A percentile compares a stretch with the other conserved stretches of the same genome.
These are phyloP conservation scores for Solanum peruvianum DNA, from an alignment of 257 asterid genomes.

Conservation along the genomic window DNA sequence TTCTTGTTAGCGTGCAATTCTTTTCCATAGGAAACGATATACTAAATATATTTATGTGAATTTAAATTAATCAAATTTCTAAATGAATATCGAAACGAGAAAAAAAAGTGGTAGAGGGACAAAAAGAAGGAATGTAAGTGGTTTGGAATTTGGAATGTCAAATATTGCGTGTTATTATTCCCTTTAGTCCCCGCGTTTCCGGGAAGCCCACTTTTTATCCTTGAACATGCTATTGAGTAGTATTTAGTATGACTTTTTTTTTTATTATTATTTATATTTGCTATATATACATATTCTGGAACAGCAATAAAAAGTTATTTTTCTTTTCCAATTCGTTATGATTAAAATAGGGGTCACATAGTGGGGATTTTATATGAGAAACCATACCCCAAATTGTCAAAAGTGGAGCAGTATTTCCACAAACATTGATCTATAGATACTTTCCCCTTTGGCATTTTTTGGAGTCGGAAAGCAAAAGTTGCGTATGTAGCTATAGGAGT, in stretches of 20 bases:
- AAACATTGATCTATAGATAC: neutral
- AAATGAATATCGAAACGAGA: neutral
- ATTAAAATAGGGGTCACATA: neutral
- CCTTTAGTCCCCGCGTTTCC: neutral
- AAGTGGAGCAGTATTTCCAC: neutral
- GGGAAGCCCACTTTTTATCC: neutral
- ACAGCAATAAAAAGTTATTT: neutral
- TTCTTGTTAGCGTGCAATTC: accelerated
- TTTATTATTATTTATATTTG: neutral
- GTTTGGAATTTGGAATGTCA: neutral
- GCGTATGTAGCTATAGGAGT: conserved; percentile 12
- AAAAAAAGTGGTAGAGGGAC: too few relatives aligned
- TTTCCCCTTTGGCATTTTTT: neutral
- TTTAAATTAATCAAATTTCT: accelerated
- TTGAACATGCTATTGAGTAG: neutral
- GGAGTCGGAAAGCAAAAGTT: neutral
- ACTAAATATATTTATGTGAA: neutral
- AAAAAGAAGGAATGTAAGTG: neutral
- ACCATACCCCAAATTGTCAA: neutral
- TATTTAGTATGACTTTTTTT: neutral
- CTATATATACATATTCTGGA: neutral
- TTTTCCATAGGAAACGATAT: neutral
- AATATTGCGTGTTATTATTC: neutral
- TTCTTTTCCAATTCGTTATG: neutral
- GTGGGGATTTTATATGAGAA: neutral